These are phyloP conservation scores for Proliferodiscus dingleyae DNA, from an alignment of 2,329 filamentous ascomycete genomes.

Conservation along the genomic window DNA sequence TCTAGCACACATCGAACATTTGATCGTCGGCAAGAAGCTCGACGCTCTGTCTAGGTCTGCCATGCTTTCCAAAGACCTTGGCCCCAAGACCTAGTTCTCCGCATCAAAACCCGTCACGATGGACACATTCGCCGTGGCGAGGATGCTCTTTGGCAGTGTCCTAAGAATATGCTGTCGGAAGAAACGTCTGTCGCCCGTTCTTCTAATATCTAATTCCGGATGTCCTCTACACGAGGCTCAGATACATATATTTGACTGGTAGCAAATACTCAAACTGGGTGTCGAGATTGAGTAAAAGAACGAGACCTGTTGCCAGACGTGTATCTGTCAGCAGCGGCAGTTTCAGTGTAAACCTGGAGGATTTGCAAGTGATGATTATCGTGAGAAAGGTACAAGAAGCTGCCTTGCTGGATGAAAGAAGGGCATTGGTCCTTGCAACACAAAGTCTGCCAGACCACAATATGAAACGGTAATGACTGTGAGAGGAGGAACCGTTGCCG, in stretches of 20 bases:
- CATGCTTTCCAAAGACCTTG: constrained; percentile 16
- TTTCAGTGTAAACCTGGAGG: too few relatives aligned
- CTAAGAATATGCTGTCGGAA: too few relatives aligned
- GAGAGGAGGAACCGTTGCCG: constrained; percentile 1
- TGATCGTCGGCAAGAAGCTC: constrained; percentile 74
- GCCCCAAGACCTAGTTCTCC: constrained; percentile 9
- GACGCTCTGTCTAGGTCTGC: constrained; percentile 44
- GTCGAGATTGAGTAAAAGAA: too few relatives aligned
- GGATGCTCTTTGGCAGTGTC: constrained; percentile 11
- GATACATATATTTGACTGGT: too few relatives aligned
- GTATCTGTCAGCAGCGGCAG: too few relatives aligned
- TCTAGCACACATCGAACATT: constrained; percentile 74
- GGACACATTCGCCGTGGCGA: constrained; percentile 16
- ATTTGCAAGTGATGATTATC: background rate
- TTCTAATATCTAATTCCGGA: too few relatives aligned
- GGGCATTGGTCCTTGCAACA: too few relatives aligned
- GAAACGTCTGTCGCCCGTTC: too few relatives aligned
- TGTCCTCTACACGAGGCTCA: too few relatives aligned
- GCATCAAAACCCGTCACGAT: constrained; percentile 3
- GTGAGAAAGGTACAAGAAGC: background rate
- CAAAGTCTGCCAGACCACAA: constrained; percentile 6
- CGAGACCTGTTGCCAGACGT: too few relatives aligned
- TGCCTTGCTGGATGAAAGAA: background rate
- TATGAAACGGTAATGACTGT: constrained; percentile 13
- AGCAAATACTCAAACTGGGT: too few relatives aligned